A percentile compares a stretch with the other conserved stretches of the same genome.
Evolutionary conservation across 192 early-diverging fungal species (phyloP).

Genomic region (Borealophlyctis nickersoniae): DNA sequence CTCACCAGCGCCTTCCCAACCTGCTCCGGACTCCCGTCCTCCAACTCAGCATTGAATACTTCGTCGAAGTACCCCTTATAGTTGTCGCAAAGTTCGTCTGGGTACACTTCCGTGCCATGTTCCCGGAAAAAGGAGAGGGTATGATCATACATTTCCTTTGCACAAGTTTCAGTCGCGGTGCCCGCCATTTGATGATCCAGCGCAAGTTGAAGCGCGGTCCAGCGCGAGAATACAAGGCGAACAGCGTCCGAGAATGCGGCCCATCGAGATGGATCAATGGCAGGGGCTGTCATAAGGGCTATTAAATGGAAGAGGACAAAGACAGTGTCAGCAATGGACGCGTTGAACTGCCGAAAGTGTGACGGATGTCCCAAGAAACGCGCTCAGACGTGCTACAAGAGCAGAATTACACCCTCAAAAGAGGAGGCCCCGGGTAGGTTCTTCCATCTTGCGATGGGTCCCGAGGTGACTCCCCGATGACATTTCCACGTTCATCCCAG

Average conservation of each 20-base stretch:
- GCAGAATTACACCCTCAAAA: no score
- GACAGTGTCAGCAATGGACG: no score
- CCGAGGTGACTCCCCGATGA: no score
- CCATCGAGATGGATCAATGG: neutral
- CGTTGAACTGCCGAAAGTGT: no score
- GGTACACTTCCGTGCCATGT: constrained; percentile 32
- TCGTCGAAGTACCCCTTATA: constrained; percentile 46
- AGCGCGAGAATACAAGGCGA: constrained; percentile 35
- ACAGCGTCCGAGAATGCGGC: constrained; percentile 37
- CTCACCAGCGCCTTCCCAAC: constrained; percentile 75
- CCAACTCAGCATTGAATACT: constrained; percentile 55
- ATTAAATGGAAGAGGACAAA: no score
- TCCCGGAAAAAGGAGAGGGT: constrained; percentile 39
- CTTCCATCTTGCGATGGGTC: no score
- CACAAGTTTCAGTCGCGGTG: constrained; percentile 11
- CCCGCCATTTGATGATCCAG: constrained; percentile 45
- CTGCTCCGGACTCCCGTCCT: constrained; percentile 79
- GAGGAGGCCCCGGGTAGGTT: no score
- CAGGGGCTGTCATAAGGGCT: no score
- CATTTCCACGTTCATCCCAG: no score
- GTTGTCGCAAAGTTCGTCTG: constrained; percentile 47
- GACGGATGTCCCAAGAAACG: no score
- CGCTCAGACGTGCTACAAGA: no score
- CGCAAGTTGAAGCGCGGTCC: constrained; percentile 54
- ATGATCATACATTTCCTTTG: constrained; percentile 29